Conservation (phyloP, 176 grass and related monocot genomes). For the Hordeum marinum region DNA sequence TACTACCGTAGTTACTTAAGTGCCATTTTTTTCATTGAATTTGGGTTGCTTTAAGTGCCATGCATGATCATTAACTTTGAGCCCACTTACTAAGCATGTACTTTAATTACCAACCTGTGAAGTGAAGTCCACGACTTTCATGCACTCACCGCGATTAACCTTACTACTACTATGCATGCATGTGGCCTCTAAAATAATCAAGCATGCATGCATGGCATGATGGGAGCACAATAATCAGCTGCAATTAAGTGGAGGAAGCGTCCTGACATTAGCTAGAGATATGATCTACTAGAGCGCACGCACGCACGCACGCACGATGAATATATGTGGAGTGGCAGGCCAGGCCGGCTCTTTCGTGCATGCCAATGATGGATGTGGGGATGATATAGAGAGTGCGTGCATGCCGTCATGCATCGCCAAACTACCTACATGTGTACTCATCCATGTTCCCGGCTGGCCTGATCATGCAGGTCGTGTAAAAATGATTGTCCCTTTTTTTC, state of each 20-base stretch:
- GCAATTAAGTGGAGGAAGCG: neutral
- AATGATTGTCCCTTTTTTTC: neutral
- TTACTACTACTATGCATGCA: neutral
- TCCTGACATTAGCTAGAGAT: neutral
- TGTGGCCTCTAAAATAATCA: neutral
- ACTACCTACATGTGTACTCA: neutral
- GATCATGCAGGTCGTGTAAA: neutral
- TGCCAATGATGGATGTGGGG: slow-evolving; percentile 1
- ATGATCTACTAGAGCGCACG: neutral
- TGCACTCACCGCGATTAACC: neutral
- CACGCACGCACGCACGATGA: neutral
- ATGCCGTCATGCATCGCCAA: neutral
- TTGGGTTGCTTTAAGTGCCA: too few species aligned
- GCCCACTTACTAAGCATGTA: neutral
- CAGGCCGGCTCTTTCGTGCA: neutral
- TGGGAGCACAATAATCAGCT: neutral
- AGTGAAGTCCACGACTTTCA: neutral
- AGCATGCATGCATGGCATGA: neutral
- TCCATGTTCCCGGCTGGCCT: neutral
- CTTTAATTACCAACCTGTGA: neutral
- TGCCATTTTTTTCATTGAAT: too few species aligned
- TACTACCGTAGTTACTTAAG: too few species aligned
- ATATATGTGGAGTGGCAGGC: neutral
- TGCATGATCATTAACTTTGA: neutral
- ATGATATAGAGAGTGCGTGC: neutral